Evolutionary conservation across 495 filamentous ascomycete species (phyloP).

Genomic region (Glonium stellatum): DNA sequence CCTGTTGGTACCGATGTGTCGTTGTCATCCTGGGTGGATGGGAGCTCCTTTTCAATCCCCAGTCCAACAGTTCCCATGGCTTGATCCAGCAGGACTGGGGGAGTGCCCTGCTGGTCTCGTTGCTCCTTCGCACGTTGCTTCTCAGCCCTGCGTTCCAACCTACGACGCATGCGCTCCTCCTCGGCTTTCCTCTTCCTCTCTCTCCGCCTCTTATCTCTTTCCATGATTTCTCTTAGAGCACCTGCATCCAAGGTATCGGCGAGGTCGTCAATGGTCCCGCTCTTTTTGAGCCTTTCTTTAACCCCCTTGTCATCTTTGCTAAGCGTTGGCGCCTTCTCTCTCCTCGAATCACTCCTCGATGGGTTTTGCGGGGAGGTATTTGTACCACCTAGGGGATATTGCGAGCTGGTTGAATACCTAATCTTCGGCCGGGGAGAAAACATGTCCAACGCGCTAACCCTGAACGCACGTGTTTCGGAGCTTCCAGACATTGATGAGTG

Average conservation of each 20-base stretch:
- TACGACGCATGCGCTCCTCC: constrained; percentile 61
- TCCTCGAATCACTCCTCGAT: constrained; percentile 33
- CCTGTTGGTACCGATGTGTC: constrained; percentile 10
- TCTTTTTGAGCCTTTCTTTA: constrained; percentile 59
- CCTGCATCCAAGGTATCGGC: constrained; percentile 76
- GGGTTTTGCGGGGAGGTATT: constrained; percentile 11
- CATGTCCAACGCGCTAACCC: constrained; percentile 64
- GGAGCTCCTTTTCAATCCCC: constrained; percentile 27
- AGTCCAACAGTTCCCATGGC: constrained; percentile 34
- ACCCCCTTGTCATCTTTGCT: constrained; percentile 44
- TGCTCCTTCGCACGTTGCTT: constrained; percentile 47
- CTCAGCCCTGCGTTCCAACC: constrained; percentile 61
- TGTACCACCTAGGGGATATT: constrained; percentile 29
- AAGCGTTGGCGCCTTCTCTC: constrained; percentile 41
- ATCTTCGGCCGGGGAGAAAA: constrained; percentile 75
- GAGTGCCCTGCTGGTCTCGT: neutral
- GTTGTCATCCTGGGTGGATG: constrained; percentile 39
- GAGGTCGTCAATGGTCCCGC: constrained; percentile 67
- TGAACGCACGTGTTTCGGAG: constrained; percentile 65
- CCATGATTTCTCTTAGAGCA: constrained; percentile 73
- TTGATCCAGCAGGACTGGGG: constrained; percentile 31
- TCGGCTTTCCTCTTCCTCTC: constrained; percentile 68
- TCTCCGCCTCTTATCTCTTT: constrained; percentile 69
- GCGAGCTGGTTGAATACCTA: constrained; percentile 59
- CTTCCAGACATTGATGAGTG: constrained; percentile 64